Conservation (phyloP, 73 alveolate species). For the Stentor coeruleus region DNA sequence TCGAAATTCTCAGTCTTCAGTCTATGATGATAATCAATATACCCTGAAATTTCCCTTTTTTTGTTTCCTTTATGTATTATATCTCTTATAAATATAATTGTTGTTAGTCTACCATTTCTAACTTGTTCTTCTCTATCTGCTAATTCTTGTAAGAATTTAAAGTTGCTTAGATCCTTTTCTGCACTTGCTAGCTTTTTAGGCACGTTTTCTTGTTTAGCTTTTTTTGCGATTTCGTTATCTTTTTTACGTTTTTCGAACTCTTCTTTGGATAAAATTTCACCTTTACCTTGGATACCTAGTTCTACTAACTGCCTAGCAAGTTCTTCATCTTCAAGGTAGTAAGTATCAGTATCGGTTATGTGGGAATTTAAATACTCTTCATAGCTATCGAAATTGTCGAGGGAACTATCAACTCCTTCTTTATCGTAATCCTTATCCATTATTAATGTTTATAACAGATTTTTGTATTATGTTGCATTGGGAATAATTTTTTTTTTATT, state of each 20-base stretch:
- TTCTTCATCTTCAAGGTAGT: slow-evolving; percentile 93
- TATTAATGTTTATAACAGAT: neutral
- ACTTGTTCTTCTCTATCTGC: slow-evolving; percentile 80
- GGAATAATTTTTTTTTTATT: too few species aligned
- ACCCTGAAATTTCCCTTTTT: slow-evolving; percentile 88
- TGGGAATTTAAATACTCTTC: slow-evolving; percentile 90
- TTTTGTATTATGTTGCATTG: neutral
- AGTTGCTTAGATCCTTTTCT: slow-evolving; percentile 58
- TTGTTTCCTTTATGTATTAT: slow-evolving; percentile 50
- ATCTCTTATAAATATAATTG: slow-evolving; percentile 92
- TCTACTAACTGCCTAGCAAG: slow-evolving; percentile 93
- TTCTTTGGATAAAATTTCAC: slow-evolving; percentile 89
- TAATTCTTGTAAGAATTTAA: slow-evolving; percentile 79
- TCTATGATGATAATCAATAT: slow-evolving; percentile 93
- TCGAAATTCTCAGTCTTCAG: slow-evolving; percentile 93
- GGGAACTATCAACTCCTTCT: slow-evolving; percentile 46
- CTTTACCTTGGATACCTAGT: slow-evolving; percentile 91
- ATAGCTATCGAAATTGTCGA: slow-evolving; percentile 79
- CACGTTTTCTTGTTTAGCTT: slow-evolving; percentile 34
- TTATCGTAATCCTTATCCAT: slow-evolving; percentile 54
- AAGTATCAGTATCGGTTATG: slow-evolving; percentile 82
- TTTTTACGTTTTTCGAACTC: slow-evolving; percentile 82
- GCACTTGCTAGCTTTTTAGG: slow-evolving; percentile 66
- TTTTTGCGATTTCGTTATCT: slow-evolving; percentile 89
- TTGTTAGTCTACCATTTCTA: slow-evolving; percentile 93